Evolutionary conservation across 768 basidiomycete species (phyloP), one percentile per base, ranked within the genome.

Genomic region (Tremella mesenterica): DNA sequence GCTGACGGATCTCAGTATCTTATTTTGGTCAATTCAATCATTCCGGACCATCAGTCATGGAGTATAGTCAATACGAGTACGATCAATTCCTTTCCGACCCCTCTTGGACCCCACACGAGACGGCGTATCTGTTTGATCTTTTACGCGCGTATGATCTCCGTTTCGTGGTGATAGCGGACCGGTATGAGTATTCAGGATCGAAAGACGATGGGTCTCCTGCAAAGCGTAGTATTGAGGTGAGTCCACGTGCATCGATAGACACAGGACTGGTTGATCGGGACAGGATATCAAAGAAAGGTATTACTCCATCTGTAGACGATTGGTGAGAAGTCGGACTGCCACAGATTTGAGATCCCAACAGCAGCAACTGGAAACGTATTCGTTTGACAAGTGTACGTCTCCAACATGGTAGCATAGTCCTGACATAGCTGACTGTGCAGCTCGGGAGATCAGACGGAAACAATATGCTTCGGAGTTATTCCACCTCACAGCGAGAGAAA

Each of bases 231-330:
- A 76, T 90, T 49, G 90, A 92, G 78, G 90, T 86, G 55, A 52
- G 76, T n/a, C 66, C 2, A 6, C 16, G 13, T 4, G 9, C 13
- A 14, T 18, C 3, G 13, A 52, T 51, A 14, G 4, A 1, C 9
- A 10, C 16, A 16, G 41, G n/a, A n/a, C 4, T 12, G 16, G 39
- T 52, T 60, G 34, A 65, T 47, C 26, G 16, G 7, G 18, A 50
- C 44, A 91, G 88, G 92, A 95, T 57, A 73, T 97, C 60, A 97
- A 96, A 76, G 88, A 90, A 61, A 79, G 95, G 26, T 97, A 97
- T 66, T 96, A 86, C 71, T 83, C 85, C 46, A 84, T 92, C 16
- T 92, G 90, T 69, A 80, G 95, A 26, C 87, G 86, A 57, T 79
- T 97, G 29, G 79, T 96, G 29, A 80, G 88, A 39, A 87, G 81